Evolutionary conservation across 164 flowering plant genomes (phyloP).

Genomic region (Vitis rupestris): DNA sequence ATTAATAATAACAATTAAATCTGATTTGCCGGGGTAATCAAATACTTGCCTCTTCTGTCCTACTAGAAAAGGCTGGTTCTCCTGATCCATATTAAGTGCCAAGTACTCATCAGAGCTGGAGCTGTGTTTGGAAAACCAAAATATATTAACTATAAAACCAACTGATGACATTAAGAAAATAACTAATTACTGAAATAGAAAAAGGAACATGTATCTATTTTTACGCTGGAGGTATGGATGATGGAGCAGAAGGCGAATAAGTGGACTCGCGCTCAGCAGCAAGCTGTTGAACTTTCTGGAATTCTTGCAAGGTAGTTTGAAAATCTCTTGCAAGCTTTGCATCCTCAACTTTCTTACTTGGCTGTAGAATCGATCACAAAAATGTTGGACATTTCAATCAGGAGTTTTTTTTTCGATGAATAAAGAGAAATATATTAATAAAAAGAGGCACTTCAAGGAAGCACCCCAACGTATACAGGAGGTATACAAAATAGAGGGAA

Average conservation of each 20-base stretch:
- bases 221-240: conserved; percentile 24
- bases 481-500: too few species aligned
- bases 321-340: conserved; percentile 88
- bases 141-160: conserved; percentile 1
- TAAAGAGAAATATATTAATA: too few species aligned
- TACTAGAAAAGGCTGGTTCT: conserved; percentile 43
- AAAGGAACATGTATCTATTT: conserved; percentile 10
- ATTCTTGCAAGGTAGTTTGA: conserved; percentile 63
- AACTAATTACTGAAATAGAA: background rate
- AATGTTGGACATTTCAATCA: background rate
- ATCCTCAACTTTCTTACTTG: conserved; percentile 60
- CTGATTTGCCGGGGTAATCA: background rate
- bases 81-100: conserved; percentile 27
- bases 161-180: background rate
- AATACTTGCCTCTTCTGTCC: conserved; percentile 48
- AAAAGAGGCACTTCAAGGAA: too few species aligned
- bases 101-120: conserved; percentile 31
- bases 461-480: too few species aligned
- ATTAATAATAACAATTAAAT: background rate
- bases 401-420: too few species aligned
- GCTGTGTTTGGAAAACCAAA: conserved; percentile 23
- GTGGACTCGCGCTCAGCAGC: conserved; percentile 72
- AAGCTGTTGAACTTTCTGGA: conserved; percentile 71
- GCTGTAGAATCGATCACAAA: conserved; percentile 28
- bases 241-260: conserved; percentile 45